Conservation (phyloP, 1,284 basidiomycete species). For the Tremellales sp. region DNA sequence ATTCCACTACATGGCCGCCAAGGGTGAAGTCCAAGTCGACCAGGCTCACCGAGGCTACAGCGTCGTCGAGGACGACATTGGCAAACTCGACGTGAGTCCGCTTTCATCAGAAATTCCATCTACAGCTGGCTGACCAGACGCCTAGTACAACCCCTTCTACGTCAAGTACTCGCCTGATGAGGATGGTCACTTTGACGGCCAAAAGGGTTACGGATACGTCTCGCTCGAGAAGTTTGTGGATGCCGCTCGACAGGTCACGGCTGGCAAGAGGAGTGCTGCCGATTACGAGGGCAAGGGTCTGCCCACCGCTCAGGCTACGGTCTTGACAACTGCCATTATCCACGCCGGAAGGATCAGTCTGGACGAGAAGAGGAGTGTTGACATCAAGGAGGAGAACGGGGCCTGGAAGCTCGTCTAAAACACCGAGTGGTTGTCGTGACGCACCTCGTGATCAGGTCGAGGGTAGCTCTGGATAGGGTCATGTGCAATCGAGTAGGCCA, state of each 20-base stretch:
- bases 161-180: constrained; percentile 92
- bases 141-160: constrained; percentile 79
- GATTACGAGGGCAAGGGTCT: constrained; percentile 76
- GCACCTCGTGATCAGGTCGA: too few species aligned
- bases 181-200: constrained; percentile 86
- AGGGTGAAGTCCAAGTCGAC: constrained; percentile 87
- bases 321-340: constrained; percentile 85
- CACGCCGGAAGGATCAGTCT: constrained; percentile 83
- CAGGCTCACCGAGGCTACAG: constrained; percentile 91
- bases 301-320: constrained; percentile 69
- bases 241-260: constrained; percentile 59
- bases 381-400: constrained; percentile 62
- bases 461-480: too few species aligned
- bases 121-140: constrained; percentile 5
- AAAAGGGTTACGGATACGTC: constrained; percentile 82
- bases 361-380: constrained; percentile 77
- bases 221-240: constrained; percentile 88
- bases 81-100: constrained; percentile 54
- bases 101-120: not conserved
- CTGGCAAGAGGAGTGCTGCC: constrained; percentile 57
- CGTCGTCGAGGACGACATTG: constrained; percentile 68
- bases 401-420: constrained; percentile 60
- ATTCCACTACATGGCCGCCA: constrained; percentile 92
- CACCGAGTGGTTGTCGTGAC: too few species aligned
- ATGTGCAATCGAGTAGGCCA: too few species aligned